Evolutionary conservation across 176 grass and related monocot genomes (phyloP).

Genomic region (Zoysia japonica): DNA sequence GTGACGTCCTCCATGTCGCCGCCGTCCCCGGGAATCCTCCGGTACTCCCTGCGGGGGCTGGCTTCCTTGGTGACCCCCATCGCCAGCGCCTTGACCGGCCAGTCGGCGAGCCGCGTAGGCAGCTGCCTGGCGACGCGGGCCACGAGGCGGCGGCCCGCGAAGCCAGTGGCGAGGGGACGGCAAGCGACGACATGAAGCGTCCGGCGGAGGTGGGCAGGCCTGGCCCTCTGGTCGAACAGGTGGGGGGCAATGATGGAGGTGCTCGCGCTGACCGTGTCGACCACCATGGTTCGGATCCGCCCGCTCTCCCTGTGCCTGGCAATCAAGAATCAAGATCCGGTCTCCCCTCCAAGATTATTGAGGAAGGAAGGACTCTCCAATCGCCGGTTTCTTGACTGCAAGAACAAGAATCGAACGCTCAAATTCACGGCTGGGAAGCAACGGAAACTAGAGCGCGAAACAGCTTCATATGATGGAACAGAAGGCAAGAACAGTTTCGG

Average conservation of each 20-base stretch:
- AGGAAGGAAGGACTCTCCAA: not conserved
- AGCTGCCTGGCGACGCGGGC: slow-evolving; percentile 24
- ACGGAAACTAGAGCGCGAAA: not conserved
- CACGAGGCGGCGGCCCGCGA: slow-evolving; percentile 51
- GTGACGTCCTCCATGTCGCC: slow-evolving; percentile 32
- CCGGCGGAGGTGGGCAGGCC: slow-evolving; percentile 23
- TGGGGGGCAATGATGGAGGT: slow-evolving; percentile 66
- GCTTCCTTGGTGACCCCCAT: slow-evolving; percentile 66
- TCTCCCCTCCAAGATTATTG: not conserved
- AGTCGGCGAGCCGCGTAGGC: slow-evolving; percentile 34
- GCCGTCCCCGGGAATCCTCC: slow-evolving; percentile 56
- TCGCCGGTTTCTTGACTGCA: slow-evolving; percentile 25
- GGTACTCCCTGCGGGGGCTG: slow-evolving; percentile 46
- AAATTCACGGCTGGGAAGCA: not conserved
- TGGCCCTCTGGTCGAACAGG: slow-evolving; percentile 56
- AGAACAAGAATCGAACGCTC: not conserved
- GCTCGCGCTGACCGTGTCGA: slow-evolving; percentile 77
- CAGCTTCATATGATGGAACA: not conserved
- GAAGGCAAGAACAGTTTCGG: not conserved
- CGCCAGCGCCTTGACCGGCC: slow-evolving; percentile 52
- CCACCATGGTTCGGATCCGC: slow-evolving; percentile 50
- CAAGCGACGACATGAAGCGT: slow-evolving; percentile 49
- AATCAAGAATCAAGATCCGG: not conserved
- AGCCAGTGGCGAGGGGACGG: slow-evolving; percentile 37
- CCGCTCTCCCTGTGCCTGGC: not conserved